These are phyloP conservation scores for Arthrinium puccinioides DNA, from an alignment of 2,329 filamentous ascomycete species.

Conservation along the genomic window DNA sequence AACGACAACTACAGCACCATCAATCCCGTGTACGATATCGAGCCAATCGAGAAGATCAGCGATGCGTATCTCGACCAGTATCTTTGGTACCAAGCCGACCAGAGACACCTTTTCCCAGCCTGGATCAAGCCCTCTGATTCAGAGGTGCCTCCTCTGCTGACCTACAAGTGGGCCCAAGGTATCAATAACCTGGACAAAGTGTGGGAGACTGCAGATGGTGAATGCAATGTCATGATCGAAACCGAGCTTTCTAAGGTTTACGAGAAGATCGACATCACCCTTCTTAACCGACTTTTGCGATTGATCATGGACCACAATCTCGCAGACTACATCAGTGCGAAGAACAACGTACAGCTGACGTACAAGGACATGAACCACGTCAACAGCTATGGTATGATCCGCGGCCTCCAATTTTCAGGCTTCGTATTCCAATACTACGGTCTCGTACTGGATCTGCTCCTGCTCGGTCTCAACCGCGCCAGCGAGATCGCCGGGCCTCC, in stretches of 20 bases:
- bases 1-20: conserved; percentile 99
- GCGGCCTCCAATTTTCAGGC: conserved; percentile 93
- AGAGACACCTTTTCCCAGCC: conserved; percentile 90
- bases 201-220: conserved; percentile 88
- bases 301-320: conserved; percentile 99
- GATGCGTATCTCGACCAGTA: conserved; percentile 98
- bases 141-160: conserved; percentile 86
- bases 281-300: conserved; percentile 85
- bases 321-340: conserved; percentile 97
- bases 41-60: conserved; percentile 98
- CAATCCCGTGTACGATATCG: conserved; percentile 97
- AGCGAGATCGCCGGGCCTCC: conserved; percentile 95
- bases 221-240: conserved; percentile 98
- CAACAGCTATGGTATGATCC: conserved; percentile 97
- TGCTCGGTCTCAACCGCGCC: conserved; percentile 90
- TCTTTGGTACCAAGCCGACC: conserved; percentile 97
- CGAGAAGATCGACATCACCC: conserved; percentile 95
- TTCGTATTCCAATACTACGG: conserved; percentile 99
- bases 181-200: conserved; percentile 97
- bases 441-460: conserved; percentile 83
- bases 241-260: conserved; percentile 99
- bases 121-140: conserved; percentile 99
- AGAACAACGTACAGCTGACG: conserved; percentile 98
- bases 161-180: conserved; percentile 98
- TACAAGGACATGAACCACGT: conserved; percentile 99